Evolutionary conservation across 1,139 yeast species (phyloP).

Genomic region (Blastobotrys ciferrii): DNA sequence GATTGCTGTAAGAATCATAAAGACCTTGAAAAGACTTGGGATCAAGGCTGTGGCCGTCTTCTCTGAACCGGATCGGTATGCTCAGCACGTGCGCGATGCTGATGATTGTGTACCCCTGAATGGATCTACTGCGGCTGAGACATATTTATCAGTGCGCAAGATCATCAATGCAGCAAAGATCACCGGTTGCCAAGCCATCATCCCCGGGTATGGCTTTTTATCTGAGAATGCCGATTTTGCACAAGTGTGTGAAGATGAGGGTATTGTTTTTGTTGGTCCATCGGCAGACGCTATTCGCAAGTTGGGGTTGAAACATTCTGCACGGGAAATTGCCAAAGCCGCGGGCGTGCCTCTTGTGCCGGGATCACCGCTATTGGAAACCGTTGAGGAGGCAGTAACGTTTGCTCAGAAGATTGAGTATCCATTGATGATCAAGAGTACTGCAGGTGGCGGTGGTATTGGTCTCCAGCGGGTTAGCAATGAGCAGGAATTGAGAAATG

Average conservation of each 20-base stretch:
- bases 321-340: conserved; percentile 82
- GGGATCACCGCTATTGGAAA: conserved; percentile 77
- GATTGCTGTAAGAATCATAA: conserved; percentile 90
- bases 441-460: conserved; percentile 99
- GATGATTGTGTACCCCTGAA: conserved; percentile 77
- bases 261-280: conserved; percentile 92
- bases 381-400: conserved; percentile 67
- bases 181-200: conserved; percentile 84
- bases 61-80: conserved; percentile 85
- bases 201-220: conserved; percentile 95
- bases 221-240: conserved; percentile 97
- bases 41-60: conserved; percentile 83
- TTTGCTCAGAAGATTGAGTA: conserved; percentile 79
- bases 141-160: conserved; percentile 82
- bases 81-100: conserved; percentile 80
- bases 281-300: conserved; percentile 88
- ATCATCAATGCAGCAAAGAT: conserved; percentile 80
- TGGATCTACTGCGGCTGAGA: conserved; percentile 84
- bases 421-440: conserved; percentile 94
- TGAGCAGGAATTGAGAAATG: conserved; percentile 73
- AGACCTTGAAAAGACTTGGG: conserved; percentile 75
- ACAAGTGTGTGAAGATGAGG: conserved; percentile 77
- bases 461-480: conserved; percentile 91
- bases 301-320: conserved; percentile 92
- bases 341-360: conserved; percentile 96